These are phyloP conservation scores for Cucurbita ficifolia DNA, from an alignment of 306 rosid species.

Conservation along the genomic window DNA sequence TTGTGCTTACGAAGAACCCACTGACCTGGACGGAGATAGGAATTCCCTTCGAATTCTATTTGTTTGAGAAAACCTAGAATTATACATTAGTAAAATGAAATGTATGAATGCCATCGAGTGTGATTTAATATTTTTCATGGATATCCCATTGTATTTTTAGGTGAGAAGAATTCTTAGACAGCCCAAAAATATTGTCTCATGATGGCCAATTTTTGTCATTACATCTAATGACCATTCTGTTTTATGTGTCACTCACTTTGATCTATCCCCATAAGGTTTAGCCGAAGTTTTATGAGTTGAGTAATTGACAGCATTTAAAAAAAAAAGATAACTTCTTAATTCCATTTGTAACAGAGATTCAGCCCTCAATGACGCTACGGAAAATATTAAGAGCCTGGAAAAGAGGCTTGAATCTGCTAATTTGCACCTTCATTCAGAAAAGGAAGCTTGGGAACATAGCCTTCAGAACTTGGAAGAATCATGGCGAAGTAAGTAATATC, in stretches of 20 bases:
- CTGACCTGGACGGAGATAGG: not conserved
- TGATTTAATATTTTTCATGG: not conserved
- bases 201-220: not conserved
- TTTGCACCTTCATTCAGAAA: constrained; percentile 54
- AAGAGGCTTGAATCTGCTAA: constrained; percentile 49
- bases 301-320: constrained; percentile 1
- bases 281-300: not conserved
- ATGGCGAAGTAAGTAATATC: constrained; percentile 79
- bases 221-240: not conserved
- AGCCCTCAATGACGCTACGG: constrained; percentile 39
- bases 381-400: constrained; percentile 61
- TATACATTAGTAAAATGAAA: not conserved
- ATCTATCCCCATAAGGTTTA: not conserved
- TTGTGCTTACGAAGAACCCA: not conserved
- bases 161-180: not conserved
- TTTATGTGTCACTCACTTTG: not conserved
- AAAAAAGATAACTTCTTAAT: constrained; percentile 11
- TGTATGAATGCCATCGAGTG: not conserved
- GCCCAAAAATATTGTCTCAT: not conserved
- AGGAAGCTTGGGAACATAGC: constrained; percentile 77
- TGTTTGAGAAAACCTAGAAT: not conserved
- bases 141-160: not conserved
- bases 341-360: constrained; percentile 47
- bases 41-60: not conserved
- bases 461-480: constrained; percentile 85